phyloP scores from a whole-genome alignment of 179 eudicot genomes.

The Carnegiea gigantea region DNA sequence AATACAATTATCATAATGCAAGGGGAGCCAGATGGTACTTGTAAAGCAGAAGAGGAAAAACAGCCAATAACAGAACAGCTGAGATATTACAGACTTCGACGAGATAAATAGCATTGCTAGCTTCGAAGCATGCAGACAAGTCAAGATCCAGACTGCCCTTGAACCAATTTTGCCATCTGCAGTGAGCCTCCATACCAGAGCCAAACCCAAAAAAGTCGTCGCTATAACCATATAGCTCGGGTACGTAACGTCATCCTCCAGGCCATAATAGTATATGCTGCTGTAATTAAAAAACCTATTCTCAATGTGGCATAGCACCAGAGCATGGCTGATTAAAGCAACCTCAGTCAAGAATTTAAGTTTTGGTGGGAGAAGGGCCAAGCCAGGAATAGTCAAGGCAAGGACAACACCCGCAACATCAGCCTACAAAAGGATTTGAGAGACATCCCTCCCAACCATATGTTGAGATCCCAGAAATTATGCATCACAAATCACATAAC shows the following conservation, averaged over 20 bases:
- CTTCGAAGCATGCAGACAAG: constrained; percentile 83
- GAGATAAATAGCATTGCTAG: constrained; percentile 80
- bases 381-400: constrained; percentile 88
- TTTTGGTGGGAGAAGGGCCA: constrained; percentile 81
- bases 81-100: constrained; percentile 75
- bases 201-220: constrained; percentile 85
- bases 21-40: constrained; percentile 45
- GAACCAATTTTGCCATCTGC: constrained; percentile 75
- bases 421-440: constrained; percentile 88
- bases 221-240: constrained; percentile 90
- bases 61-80: constrained; percentile 80
- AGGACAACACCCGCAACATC: constrained; percentile 74
- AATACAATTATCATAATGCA: constrained; percentile 9
- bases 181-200: constrained; percentile 75
- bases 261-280: constrained; percentile 79
- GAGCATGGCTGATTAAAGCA: constrained; percentile 76
- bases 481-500: constrained; percentile 91
- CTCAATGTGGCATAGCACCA: constrained; percentile 90
- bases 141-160: constrained; percentile 79
- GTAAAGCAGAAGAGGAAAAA: constrained; percentile 94
- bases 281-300: constrained; percentile 81
- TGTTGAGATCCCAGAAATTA: constrained; percentile 94
- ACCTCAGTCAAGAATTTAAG: constrained; percentile 66
- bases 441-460: constrained; percentile 98
- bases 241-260: constrained; percentile 94